phyloP scores from a whole-genome alignment of 228 moss, liverwort and hornwort species.

The Sphagnum magellanicum region DNA sequence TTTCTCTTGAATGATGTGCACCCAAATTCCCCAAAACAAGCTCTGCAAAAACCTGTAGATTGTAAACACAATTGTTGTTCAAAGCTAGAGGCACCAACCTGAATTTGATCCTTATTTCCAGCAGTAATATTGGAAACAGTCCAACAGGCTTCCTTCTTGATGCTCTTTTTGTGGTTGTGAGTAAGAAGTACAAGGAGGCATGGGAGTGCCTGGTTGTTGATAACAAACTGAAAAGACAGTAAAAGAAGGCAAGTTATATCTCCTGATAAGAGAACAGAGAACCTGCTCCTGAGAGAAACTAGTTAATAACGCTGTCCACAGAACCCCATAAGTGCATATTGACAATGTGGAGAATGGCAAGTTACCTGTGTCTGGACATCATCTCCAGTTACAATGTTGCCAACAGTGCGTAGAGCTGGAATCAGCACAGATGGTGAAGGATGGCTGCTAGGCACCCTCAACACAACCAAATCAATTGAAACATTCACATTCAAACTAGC shows the following conservation, averaged over 20 bases:
- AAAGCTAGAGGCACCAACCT: slow-evolving; percentile 20
- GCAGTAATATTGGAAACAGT: slow-evolving; percentile 96
- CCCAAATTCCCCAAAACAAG: too few species aligned
- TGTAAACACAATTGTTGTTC: too few species aligned
- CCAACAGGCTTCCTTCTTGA: slow-evolving; percentile 97
- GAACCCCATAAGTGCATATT: too few species aligned
- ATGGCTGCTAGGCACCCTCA: slow-evolving; percentile 71
- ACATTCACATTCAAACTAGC: too few species aligned
- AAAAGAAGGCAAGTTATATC: too few species aligned
- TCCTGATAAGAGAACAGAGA: too few species aligned
- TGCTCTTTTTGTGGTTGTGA: slow-evolving; percentile 92
- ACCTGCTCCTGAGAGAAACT: too few species aligned
- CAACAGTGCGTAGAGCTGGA: slow-evolving; percentile 89
- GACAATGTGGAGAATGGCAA: too few species aligned
- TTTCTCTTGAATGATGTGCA: too few species aligned
- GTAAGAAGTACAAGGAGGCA: slow-evolving; percentile 75
- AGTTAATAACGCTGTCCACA: too few species aligned
- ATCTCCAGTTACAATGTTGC: slow-evolving; percentile 94
- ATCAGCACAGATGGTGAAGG: slow-evolving; percentile 91
- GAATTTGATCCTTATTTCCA: slow-evolving; percentile 94
- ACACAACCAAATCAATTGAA: slow-evolving; percentile 4
- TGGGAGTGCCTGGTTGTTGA: slow-evolving; percentile 91
- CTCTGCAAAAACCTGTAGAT: too few species aligned
- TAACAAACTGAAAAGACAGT: slow-evolving; percentile 55
- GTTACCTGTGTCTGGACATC: slow-evolving; percentile 90